phyloP scores from a whole-genome alignment of 2,329 filamentous ascomycete species.

The Claviceps humidiphila region DNA sequence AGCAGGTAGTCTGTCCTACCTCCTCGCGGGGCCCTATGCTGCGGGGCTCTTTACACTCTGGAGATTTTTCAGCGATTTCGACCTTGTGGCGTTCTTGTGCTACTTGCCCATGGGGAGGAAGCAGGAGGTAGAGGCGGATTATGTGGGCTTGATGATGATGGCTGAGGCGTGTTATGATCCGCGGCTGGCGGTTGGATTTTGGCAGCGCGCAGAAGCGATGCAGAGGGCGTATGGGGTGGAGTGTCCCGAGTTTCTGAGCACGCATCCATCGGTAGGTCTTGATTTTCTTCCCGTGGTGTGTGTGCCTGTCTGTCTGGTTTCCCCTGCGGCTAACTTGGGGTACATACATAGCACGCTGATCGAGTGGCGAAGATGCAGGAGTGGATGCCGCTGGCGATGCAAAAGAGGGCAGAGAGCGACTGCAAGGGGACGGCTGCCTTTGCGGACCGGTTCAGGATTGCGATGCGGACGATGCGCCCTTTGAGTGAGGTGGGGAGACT shows the following conservation, averaged over 20 bases:
- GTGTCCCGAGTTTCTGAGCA: conserved; percentile 59
- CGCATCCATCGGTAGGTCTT: conserved; percentile 56
- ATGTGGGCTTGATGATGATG: conserved; percentile 75
- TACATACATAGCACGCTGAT: conserved; percentile 36
- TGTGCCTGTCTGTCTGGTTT: neutral
- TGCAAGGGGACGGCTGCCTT: conserved; percentile 39
- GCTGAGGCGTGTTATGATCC: conserved; percentile 67
- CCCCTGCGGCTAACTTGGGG: too few species aligned
- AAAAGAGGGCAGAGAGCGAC: conserved; percentile 39
- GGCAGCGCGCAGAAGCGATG: conserved; percentile 49
- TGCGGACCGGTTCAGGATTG: conserved; percentile 37
- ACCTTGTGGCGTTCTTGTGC: conserved; percentile 50
- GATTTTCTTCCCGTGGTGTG: neutral
- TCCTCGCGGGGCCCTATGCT: conserved; percentile 29
- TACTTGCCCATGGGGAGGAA: conserved; percentile 52
- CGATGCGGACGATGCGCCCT: conserved; percentile 24
- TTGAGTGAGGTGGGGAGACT: conserved; percentile 5
- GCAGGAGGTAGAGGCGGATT: conserved; percentile 69
- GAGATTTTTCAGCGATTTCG: conserved; percentile 29
- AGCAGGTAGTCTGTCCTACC: conserved; percentile 31
- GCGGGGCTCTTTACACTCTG: conserved; percentile 23
- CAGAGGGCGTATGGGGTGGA: conserved; percentile 28
- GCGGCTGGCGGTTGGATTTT: conserved; percentile 50
- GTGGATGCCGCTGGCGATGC: conserved; percentile 46
- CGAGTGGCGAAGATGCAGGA: conserved; percentile 51